Conservation (phyloP, 2,329 filamentous ascomycete species). For the Pseudocercospora cruenta region DNA sequence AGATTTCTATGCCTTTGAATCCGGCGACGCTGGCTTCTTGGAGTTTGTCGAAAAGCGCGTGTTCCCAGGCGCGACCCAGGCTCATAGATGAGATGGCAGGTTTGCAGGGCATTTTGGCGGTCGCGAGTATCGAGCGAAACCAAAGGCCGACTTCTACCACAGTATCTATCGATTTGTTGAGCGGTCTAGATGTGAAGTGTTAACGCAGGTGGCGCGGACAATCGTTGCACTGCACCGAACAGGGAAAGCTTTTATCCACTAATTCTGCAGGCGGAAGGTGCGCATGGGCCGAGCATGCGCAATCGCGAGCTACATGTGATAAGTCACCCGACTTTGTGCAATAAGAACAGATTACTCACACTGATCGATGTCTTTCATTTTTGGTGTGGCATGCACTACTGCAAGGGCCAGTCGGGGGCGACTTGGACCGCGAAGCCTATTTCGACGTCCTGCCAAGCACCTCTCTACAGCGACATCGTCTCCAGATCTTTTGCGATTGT, state of each 20-base stretch:
- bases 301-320: not conserved
- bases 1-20: slow-evolving; percentile 71
- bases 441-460: not conserved
- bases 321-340: slow-evolving; percentile 5
- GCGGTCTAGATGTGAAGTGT: too few relatives aligned
- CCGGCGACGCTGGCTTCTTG: slow-evolving; percentile 67
- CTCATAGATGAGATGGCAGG: slow-evolving; percentile 77
- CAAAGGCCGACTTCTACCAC: too few relatives aligned
- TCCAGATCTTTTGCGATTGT: not conserved
- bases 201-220: not conserved
- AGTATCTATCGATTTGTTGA: too few relatives aligned
- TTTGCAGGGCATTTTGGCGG: slow-evolving; percentile 51
- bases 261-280: not conserved
- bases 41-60: slow-evolving; percentile 69
- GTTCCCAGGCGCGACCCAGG: slow-evolving; percentile 71
- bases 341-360: not conserved
- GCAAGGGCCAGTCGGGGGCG: not conserved
- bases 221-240: not conserved
- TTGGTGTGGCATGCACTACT: not conserved
- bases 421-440: not conserved
- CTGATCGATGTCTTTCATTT: not conserved
- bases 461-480: not conserved
- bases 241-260: not conserved
- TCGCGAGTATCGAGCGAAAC: not conserved
- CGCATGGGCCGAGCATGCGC: not conserved